Evolutionary conservation across 257 asterid species (phyloP).

Genomic region (Nicotiana attenuata): DNA sequence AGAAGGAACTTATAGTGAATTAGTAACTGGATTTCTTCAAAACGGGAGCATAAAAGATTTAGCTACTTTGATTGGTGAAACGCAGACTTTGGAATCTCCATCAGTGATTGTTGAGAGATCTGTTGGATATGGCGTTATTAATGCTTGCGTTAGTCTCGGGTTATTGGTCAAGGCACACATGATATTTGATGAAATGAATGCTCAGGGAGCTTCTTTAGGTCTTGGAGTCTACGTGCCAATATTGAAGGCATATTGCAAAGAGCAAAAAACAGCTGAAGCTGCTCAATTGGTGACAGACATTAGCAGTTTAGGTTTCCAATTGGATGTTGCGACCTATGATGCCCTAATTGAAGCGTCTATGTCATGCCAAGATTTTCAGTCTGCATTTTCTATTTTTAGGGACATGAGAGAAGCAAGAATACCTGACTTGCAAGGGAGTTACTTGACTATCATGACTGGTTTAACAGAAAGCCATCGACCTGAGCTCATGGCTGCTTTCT

Average conservation of each 20-base stretch:
- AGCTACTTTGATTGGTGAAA: slow-evolving; percentile 57
- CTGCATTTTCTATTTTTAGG: slow-evolving; percentile 82
- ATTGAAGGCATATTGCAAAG: slow-evolving; percentile 70
- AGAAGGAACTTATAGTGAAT: slow-evolving; percentile 52
- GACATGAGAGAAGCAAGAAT: slow-evolving; percentile 89
- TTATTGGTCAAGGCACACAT: slow-evolving; percentile 70
- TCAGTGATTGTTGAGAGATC: slow-evolving; percentile 47
- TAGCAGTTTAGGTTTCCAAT: slow-evolving; percentile 46
- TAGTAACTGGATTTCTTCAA: slow-evolving; percentile 53
- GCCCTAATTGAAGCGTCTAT: slow-evolving; percentile 77
- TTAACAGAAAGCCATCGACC: slow-evolving; percentile 91
- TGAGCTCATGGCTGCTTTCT: slow-evolving; percentile 84
- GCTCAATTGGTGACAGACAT: slow-evolving; percentile 77
- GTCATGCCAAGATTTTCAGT: slow-evolving; percentile 91
- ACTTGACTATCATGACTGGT: slow-evolving; percentile 93
- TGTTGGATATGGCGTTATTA: slow-evolving; percentile 66
- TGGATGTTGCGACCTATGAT: slow-evolving; percentile 63
- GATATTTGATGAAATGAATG: slow-evolving; percentile 80
- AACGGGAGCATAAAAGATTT: slow-evolving; percentile 51
- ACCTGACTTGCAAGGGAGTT: slow-evolving; percentile 61
- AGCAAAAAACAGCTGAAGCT: slow-evolving; percentile 81
- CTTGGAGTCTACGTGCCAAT: slow-evolving; percentile 76
- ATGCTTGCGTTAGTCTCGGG: slow-evolving; percentile 57
- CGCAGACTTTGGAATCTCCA: slow-evolving; percentile 68
- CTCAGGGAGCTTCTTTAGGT: slow-evolving; percentile 58